These are phyloP conservation scores for Bruguiera parviflora DNA, from an alignment of 345 rosid species.

Conservation along the genomic window DNA sequence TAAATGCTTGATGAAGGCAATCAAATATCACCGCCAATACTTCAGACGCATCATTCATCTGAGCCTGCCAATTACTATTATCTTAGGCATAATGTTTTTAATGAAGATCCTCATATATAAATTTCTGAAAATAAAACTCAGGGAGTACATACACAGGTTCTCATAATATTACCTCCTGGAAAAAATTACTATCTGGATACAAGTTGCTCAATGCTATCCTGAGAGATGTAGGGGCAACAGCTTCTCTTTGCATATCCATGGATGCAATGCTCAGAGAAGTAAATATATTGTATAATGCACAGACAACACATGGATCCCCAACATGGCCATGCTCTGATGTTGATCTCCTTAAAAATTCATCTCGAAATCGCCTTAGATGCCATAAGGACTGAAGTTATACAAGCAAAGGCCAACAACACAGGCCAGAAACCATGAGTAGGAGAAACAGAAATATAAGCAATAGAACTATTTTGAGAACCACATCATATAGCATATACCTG, in stretches of 20 bases:
- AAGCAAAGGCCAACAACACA: slow-evolving; percentile 13
- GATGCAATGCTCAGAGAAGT: slow-evolving; percentile 60
- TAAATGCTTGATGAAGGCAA: slow-evolving; percentile 87
- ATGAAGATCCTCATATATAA: too few species aligned
- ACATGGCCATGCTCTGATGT: slow-evolving; percentile 70
- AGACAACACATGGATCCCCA: slow-evolving; percentile 93
- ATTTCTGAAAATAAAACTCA: too few species aligned
- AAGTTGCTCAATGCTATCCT: slow-evolving; percentile 86
- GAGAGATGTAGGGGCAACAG: slow-evolving; percentile 82
- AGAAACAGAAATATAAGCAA: too few species aligned
- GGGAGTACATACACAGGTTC: not conserved
- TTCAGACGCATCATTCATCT: slow-evolving; percentile 99
- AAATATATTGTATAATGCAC: slow-evolving; percentile 74
- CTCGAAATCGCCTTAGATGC: slow-evolving; percentile 80
- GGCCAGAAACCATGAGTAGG: slow-evolving; percentile 9
- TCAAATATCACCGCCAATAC: slow-evolving; percentile 82
- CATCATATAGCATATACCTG: slow-evolving; percentile 45
- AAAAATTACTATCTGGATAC: slow-evolving; percentile 85
- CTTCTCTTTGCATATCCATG: slow-evolving; percentile 52
- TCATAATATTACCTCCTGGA: slow-evolving; percentile 68
- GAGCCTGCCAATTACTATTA: slow-evolving; percentile 56
- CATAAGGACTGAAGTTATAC: slow-evolving; percentile 69
- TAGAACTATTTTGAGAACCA: too few species aligned
- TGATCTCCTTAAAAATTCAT: slow-evolving; percentile 75
- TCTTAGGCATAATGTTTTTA: slow-evolving; percentile 11